Base-by-base conservation (phyloP, 768 basidiomycete genomes). In the Suillus tomentosus region DNA sequence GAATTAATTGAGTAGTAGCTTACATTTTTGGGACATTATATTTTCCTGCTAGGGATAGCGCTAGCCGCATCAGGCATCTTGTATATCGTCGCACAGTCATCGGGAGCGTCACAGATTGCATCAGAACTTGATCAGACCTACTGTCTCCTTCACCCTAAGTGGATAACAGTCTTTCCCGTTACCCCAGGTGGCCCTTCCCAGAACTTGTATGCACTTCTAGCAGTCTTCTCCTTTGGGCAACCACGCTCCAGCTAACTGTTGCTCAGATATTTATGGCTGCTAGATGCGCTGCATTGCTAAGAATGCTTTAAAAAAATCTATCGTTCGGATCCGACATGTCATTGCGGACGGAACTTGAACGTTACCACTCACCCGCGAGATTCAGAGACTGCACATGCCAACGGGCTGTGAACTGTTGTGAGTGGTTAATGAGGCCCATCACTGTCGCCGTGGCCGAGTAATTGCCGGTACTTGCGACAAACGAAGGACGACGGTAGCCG, bases 361-460 rank as follows among this genome's bases (percentile, higher is more conserved):
- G 62, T 36, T 66, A 42, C 3, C 70, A 63, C 19, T 67, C 13
- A 53, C 59, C 9, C 62, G 60, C 2, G 71, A 54, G 63, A 34
- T 70, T 62, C 2, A 67, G 60, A 27, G 74, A 73, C 63, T 73
- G 61, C 37, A 62, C 58, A 60, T 76, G 57, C 66, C 72, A 34
- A 75, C 66, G 53, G 17, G 69, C 62, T 37, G 36, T 37, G 36
- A 37, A 10, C 36, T 37, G 36, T 3, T 5, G 74, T 73, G 62
- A 68, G 67, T 1, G 72, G 70, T 45, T 43, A 22, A 10, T n/a
- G 9, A 22, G 10, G 11, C 68, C 54, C 47, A 10, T 64, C 62
- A 54, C 62, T 69, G 19, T 72, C 67, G 10, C 74, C 73, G 43
- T 66, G 67, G 5, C 73, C 72, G 53, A 75, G 71, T n/a, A 69